phyloP scores from a whole-genome alignment of 306 rosid species.

The peach (Prunus persica) region DNA sequence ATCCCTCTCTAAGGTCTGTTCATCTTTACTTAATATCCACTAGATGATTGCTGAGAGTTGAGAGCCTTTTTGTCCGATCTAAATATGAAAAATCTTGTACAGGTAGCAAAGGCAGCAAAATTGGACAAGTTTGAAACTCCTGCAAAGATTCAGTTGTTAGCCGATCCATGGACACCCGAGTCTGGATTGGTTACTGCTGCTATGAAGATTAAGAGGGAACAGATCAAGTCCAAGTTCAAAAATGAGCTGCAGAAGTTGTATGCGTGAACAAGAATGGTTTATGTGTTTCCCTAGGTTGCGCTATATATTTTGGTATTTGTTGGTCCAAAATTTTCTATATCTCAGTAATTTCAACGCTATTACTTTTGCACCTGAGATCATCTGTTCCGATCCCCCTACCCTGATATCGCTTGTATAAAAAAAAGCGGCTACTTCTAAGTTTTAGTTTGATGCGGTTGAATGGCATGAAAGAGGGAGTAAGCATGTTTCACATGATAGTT shows the following conservation, averaged over 20 bases:
- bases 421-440: too few relatives aligned
- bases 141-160: slow-evolving; percentile 59
- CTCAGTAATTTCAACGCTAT: neutral
- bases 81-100: neutral
- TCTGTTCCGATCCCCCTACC: too few relatives aligned
- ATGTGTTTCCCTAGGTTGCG: neutral
- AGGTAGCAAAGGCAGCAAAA: slow-evolving; percentile 68
- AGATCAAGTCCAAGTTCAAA: slow-evolving; percentile 68
- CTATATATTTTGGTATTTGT: neutral
- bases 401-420: too few relatives aligned
- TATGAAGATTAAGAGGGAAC: slow-evolving; percentile 86
- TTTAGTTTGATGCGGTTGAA: neutral
- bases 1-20: slow-evolving; percentile 71
- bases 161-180: slow-evolving; percentile 89
- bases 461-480: too few relatives aligned
- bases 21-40: neutral
- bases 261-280: slow-evolving; percentile 34
- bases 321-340: neutral
- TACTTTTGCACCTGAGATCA: too few relatives aligned
- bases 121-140: slow-evolving; percentile 77
- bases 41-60: neutral
- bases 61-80: neutral
- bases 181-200: slow-evolving; percentile 95
- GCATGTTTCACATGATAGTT: neutral
- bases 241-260: slow-evolving; percentile 64